phyloP scores from a whole-genome alignment of 306 rosid species.

The Elaeagnus macrophylla region DNA sequence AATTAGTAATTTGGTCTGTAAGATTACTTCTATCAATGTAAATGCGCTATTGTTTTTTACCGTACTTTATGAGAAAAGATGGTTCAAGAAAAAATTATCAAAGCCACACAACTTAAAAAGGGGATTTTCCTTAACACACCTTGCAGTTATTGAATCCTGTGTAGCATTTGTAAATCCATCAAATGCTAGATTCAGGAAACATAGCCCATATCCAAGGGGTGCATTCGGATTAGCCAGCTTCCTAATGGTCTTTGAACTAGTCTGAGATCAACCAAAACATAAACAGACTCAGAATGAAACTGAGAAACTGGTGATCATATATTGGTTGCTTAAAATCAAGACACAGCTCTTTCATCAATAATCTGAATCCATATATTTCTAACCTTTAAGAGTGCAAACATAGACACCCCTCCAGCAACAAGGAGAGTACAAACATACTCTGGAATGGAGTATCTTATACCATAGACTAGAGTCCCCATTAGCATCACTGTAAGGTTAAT shows the following conservation, averaged over 20 bases:
- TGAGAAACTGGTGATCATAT: neutral
- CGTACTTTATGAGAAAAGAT: too few relatives aligned
- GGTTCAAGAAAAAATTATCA: too few relatives aligned
- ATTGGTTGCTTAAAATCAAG: neutral
- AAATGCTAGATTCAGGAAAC: constrained; percentile 90
- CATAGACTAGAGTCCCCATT: constrained; percentile 86
- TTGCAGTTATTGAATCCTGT: constrained; percentile 80
- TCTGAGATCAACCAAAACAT: constrained; percentile 37
- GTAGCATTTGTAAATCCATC: constrained; percentile 99
- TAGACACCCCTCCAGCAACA: constrained; percentile 97
- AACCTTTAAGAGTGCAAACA: constrained; percentile 90
- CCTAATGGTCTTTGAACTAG: constrained; percentile 84
- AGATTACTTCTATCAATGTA: neutral
- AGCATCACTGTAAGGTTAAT: constrained; percentile 71
- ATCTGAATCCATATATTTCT: constrained; percentile 3
- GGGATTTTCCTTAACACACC: constrained; percentile 31
- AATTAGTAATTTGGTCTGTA: constrained; percentile 4
- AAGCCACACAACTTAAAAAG: too few relatives aligned
- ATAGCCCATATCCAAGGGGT: constrained; percentile 88
- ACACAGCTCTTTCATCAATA: neutral
- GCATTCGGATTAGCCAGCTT: constrained; percentile 94
- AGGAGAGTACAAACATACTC: constrained; percentile 79
- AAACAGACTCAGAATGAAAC: constrained; percentile 5
- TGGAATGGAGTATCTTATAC: constrained; percentile 63
- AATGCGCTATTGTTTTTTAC: neutral